These are phyloP conservation scores for Diaporthe longicolla DNA, from an alignment of 2,329 filamentous ascomycete genomes.

Conservation along the genomic window DNA sequence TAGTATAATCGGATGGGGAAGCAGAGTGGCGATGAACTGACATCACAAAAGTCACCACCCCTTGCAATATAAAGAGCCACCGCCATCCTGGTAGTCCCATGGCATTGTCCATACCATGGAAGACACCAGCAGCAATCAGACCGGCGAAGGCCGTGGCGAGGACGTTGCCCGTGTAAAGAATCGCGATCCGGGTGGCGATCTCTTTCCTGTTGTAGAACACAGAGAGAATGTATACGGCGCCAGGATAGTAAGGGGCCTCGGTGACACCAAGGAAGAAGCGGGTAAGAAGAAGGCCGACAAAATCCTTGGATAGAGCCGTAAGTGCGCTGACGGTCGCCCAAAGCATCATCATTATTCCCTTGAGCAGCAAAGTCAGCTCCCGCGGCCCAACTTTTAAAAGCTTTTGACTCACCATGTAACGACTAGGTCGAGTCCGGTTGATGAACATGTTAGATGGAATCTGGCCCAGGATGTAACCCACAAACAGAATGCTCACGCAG, in stretches of 20 bases:
- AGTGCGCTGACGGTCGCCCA: slow-evolving; percentile 59
- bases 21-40: not conserved
- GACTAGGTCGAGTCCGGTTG: slow-evolving; percentile 53
- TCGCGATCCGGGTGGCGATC: slow-evolving; percentile 72
- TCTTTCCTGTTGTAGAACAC: slow-evolving; percentile 78
- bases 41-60: slow-evolving; percentile 49
- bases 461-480: slow-evolving; percentile 54
- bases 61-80: slow-evolving; percentile 52
- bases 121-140: slow-evolving; percentile 73
- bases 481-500: slow-evolving; percentile 64
- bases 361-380: slow-evolving; percentile 49
- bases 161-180: slow-evolving; percentile 72
- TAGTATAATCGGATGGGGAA: not conserved
- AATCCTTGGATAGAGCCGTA: slow-evolving; percentile 58
- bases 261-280: slow-evolving; percentile 60
- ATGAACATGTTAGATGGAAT: slow-evolving; percentile 48
- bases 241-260: slow-evolving; percentile 55
- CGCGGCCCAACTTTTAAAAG: slow-evolving; percentile 55
- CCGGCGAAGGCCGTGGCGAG: slow-evolving; percentile 79
- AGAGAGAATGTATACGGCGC: slow-evolving; percentile 67
- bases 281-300: slow-evolving; percentile 56
- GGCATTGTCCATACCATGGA: slow-evolving; percentile 63
- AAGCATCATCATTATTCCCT: slow-evolving; percentile 53
- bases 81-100: slow-evolving; percentile 56
- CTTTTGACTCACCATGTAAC: slow-evolving; percentile 57